Evolutionary conservation across 179 eudicot species (phyloP).

Genomic region (Dionaea muscipula): DNA sequence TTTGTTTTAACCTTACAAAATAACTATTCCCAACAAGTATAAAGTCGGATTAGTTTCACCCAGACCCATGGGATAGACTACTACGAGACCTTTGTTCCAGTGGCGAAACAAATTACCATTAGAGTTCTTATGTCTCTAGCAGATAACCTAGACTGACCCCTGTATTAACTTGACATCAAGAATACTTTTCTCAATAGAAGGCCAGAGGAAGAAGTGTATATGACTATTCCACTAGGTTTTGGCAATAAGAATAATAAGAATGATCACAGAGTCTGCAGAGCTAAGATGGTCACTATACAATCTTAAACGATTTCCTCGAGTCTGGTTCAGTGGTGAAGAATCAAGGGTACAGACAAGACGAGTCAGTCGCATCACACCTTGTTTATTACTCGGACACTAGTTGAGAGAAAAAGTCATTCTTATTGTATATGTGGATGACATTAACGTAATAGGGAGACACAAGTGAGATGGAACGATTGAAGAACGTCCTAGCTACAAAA

Average conservation of each 20-base stretch:
- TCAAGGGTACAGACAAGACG: not conserved
- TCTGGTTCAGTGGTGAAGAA: not conserved
- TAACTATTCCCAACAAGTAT: not conserved
- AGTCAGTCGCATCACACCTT: not conserved
- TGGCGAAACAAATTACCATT: not conserved
- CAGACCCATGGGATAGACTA: conserved; percentile 1
- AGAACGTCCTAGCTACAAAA: too few relatives aligned
- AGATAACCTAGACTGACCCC: too few relatives aligned
- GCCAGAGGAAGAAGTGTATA: not conserved
- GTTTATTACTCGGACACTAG: not conserved
- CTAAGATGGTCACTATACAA: not conserved
- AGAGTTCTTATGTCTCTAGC: too few relatives aligned
- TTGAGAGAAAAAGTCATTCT: not conserved
- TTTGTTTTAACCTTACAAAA: not conserved
- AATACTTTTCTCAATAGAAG: conserved; percentile 1
- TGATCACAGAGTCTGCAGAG: too few relatives aligned
- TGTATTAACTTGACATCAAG: not conserved
- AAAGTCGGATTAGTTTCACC: not conserved
- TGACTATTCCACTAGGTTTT: conserved; percentile 1
- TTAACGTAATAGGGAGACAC: not conserved
- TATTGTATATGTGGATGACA: conserved; percentile 2
- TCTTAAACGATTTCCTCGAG: not conserved
- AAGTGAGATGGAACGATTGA: not conserved
- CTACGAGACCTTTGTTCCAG: not conserved
- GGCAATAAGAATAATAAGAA: too few relatives aligned